Percentiles rank a stretch among this genome's conserved stretches.
Evolutionary conservation across 169 alveolate species (phyloP).

Genomic region (Theileria sp.): DNA sequence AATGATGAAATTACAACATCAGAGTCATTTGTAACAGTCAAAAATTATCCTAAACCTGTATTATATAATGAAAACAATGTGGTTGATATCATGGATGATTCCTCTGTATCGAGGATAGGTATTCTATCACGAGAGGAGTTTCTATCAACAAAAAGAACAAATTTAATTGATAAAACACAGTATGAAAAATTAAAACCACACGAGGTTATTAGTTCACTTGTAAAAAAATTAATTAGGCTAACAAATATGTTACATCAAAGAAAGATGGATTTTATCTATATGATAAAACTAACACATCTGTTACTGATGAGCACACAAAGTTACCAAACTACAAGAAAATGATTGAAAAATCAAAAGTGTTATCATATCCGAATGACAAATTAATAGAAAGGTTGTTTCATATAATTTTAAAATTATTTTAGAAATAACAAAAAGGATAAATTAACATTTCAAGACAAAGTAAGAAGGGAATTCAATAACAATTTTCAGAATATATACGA

Average conservation of each 20-base stretch:
- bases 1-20: not conserved
- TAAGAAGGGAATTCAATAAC: not conserved
- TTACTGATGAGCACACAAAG: slow-evolving; percentile 13
- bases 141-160: slow-evolving; percentile 19
- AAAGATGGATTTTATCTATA: slow-evolving; percentile 9
- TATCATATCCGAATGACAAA: not conserved
- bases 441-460: slow-evolving; percentile 5
- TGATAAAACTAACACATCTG: slow-evolving; percentile 14
- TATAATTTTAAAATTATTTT: not conserved
- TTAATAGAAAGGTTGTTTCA: not conserved
- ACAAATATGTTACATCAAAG: slow-evolving; percentile 6
- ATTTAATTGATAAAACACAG: slow-evolving; percentile 16
- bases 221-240: not conserved
- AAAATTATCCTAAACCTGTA: not conserved
- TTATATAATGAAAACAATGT: slow-evolving; percentile 5
- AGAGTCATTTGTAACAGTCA: not conserved
- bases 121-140: slow-evolving; percentile 34
- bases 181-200: slow-evolving; percentile 50
- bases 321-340: slow-evolving; percentile 20
- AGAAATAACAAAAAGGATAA: not conserved
- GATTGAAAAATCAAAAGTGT: slow-evolving; percentile 24
- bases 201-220: slow-evolving; percentile 21
- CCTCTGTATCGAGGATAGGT: slow-evolving; percentile 14
- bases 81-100: slow-evolving; percentile 55
- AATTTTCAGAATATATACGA: slow-evolving; percentile 41